phyloP scores from a whole-genome alignment of 2,329 filamentous ascomycete genomes.

The Boeremia exigua region DNA sequence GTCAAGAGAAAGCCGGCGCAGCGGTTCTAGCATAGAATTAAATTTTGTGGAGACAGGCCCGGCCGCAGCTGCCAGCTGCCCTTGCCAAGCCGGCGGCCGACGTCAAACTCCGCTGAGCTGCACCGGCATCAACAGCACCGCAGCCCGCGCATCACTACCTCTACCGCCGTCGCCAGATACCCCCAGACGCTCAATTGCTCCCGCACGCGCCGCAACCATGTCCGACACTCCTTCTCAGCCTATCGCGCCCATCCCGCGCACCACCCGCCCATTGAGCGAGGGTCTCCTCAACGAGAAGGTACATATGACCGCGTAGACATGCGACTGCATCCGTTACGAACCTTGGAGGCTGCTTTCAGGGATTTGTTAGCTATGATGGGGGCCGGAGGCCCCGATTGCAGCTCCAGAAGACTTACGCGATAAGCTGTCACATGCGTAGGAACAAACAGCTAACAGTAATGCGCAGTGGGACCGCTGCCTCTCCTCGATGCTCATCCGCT shows the following conservation, averaged over 20 bases:
- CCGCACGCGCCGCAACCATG: constrained; percentile 53
- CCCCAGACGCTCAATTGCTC: constrained; percentile 38
- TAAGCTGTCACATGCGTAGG: constrained; percentile 10
- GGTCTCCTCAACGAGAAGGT: constrained; percentile 99
- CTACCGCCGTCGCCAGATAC: constrained; percentile 24
- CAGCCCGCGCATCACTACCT: constrained; percentile 14
- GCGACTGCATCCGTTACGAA: background rate
- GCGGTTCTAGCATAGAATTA: constrained; percentile 24
- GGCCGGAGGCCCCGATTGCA: constrained; percentile 4
- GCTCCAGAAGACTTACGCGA: constrained; percentile 20
- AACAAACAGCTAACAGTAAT: constrained; percentile 27
- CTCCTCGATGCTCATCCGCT: constrained; percentile 96
- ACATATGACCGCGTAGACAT: constrained; percentile 35
- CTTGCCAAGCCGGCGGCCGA: constrained; percentile 27
- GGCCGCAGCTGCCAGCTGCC: constrained; percentile 25
- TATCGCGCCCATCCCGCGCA: constrained; percentile 70
- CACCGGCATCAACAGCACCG: constrained; percentile 33
- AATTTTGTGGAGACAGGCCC: constrained; percentile 8
- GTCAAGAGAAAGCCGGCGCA: constrained; percentile 26
- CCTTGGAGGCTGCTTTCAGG: background rate
- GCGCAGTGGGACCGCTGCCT: constrained; percentile 97
- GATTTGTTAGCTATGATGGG: background rate
- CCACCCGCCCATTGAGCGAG: constrained; percentile 87
- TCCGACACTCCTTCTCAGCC: constrained; percentile 62
- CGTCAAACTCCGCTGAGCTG: constrained; percentile 34